Evolutionary conservation across 768 basidiomycete genomes (phyloP).

Genomic region (Lepiota brunneoincarnata): DNA sequence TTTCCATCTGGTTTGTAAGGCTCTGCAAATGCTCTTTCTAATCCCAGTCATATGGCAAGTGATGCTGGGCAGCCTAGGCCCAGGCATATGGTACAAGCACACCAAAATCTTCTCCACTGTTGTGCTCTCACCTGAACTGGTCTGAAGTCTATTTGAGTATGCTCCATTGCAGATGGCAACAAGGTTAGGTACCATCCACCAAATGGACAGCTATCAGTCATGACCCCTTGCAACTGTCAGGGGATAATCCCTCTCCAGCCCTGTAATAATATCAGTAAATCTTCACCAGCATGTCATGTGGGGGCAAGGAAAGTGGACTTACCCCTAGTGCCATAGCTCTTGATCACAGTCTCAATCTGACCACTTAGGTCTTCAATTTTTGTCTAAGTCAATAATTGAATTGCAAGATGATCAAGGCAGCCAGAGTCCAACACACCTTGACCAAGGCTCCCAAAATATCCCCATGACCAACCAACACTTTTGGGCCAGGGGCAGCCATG

Average conservation of each 20-base stretch:
- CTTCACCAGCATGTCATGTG: not conserved
- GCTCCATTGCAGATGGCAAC: not conserved
- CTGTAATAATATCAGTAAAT: conserved; percentile 68
- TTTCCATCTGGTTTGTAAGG: conserved; percentile 14
- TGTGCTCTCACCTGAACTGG: conserved; percentile 63
- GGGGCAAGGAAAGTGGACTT: conserved; percentile 1
- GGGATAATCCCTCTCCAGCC: conserved; percentile 79
- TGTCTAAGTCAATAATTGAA: conserved; percentile 31
- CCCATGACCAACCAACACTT: conserved; percentile 35
- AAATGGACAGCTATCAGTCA: conserved; percentile 49
- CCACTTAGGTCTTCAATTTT: conserved; percentile 44
- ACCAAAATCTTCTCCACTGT: conserved; percentile 82
- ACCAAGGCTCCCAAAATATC: conserved; percentile 62
- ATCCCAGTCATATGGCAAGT: conserved; percentile 60
- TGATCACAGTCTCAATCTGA: conserved; percentile 41
- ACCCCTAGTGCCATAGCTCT: conserved; percentile 51
- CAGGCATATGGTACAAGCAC: conserved; percentile 41
- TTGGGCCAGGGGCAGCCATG: conserved; percentile 40
- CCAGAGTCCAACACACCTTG: conserved; percentile 41
- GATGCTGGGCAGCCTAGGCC: conserved; percentile 20
- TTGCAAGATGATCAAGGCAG: conserved; percentile 6
- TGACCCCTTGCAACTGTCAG: conserved; percentile 72
- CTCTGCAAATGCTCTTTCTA: conserved; percentile 49
- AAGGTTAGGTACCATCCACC: conserved; percentile 56
- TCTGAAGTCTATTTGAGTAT: conserved; percentile 30